These are phyloP conservation scores for Venturia pyrina DNA, from an alignment of 2,329 filamentous ascomycete species.

Conservation along the genomic window DNA sequence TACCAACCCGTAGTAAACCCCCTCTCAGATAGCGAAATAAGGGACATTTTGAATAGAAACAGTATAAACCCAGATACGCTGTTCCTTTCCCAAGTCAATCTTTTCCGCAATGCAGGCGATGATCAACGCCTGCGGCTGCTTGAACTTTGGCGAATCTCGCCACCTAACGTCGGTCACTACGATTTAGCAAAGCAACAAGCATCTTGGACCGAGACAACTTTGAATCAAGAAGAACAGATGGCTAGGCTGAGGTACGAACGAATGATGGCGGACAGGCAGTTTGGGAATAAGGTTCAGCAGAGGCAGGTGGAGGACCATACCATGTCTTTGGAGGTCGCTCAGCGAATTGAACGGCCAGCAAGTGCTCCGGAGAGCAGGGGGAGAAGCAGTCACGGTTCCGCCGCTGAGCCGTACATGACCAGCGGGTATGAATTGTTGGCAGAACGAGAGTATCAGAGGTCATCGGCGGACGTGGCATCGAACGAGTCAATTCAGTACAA, in stretches of 20 bases:
- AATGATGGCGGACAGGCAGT: conserved; percentile 18
- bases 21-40: conserved; percentile 32
- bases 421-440: conserved; percentile 68
- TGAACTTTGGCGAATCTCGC: conserved; percentile 77
- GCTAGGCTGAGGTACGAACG: conserved; percentile 52
- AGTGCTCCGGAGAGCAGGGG: conserved; percentile 4
- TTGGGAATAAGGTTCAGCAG: neutral
- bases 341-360: conserved; percentile 1
- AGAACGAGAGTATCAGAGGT: conserved; percentile 51
- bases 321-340: neutral
- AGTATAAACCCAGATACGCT: conserved; percentile 61
- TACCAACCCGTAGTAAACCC: conserved; percentile 13
- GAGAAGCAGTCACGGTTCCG: neutral
- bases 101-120: conserved; percentile 66
- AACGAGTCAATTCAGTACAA: conserved; percentile 37
- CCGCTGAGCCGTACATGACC: conserved; percentile 71
- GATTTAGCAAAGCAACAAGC: conserved; percentile 47
- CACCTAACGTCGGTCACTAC: conserved; percentile 47
- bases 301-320: neutral
- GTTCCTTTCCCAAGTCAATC: conserved; percentile 62
- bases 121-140: conserved; percentile 65
- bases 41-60: conserved; percentile 52
- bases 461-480: conserved; percentile 23
- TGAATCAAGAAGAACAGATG: conserved; percentile 45
- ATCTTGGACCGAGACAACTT: conserved; percentile 45